Evolutionary conservation across 345 rosid species (phyloP), one percentile per base, ranked within the genome.

Genomic region (Sisymbrium irio): DNA sequence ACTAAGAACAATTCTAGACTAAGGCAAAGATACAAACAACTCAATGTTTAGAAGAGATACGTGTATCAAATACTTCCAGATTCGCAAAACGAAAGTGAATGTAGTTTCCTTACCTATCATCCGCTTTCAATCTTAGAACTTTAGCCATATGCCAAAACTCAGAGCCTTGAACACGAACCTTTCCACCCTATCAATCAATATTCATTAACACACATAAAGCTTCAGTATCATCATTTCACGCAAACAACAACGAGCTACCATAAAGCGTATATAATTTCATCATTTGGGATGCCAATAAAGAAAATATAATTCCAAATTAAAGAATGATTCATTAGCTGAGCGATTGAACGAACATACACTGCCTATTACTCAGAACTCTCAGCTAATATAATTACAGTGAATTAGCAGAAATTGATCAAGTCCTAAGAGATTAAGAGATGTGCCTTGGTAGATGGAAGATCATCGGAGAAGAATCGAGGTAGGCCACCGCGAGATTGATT

Each of bases 61-160:
- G n/a, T 6, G 46, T 58, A 46, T 42, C 35, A 22, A 28, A 18
- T 41, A 41, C 5, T 5, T 2, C 4, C 30, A 62, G 51, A 49
- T 22, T 10, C 5, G 0, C 7, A n/a, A n/a, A 42, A 33, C 1
- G 18, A 18, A 33, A 4, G 0, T 5, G 74, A 56, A 14, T 40
- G 33, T 56, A 28, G 33, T 28, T 5, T 20, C 3, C 0, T 12
- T 74, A 94, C 92, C 88, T 81, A 67, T 87, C 93, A 45, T 85
- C 74, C 0, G 73, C 65, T 58, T 74, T 84, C 82, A 94, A 64
- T 64, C 96, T 82, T 60, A 94, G 77, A 37, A 86, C 97, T 82
- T 85, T 88, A 41, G 87, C 83, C 93, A 91, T 94, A 44, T 89
- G 96, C 86, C 88, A 87, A 78, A 94, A 89, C 73, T 91, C 95